Conservation (phyloP, 2,329 filamentous ascomycete genomes). For the Cadophora malorum region DNA sequence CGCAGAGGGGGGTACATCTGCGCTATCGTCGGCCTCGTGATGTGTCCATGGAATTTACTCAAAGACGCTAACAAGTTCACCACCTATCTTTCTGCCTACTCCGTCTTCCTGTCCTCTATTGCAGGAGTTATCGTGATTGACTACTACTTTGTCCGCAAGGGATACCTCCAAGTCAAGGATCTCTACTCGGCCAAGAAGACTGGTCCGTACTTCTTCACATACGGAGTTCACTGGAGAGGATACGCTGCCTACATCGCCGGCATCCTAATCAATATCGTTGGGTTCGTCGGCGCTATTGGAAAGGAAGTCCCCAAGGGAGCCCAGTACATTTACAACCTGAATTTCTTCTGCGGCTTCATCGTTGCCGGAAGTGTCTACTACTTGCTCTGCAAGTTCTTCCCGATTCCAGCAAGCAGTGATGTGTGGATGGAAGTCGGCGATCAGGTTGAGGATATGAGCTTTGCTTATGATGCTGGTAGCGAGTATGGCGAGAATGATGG, state of each 20-base stretch:
- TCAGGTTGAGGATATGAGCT: constrained; percentile 57
- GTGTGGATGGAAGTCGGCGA: constrained; percentile 79
- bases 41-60: constrained; percentile 87
- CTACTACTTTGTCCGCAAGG: constrained; percentile 81
- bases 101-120: constrained; percentile 91
- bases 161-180: constrained; percentile 79
- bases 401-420: constrained; percentile 76
- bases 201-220: constrained; percentile 76
- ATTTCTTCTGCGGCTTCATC: constrained; percentile 87
- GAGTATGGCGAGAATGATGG: constrained; percentile 34
- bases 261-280: constrained; percentile 89
- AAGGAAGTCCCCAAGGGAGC: constrained; percentile 75
- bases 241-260: constrained; percentile 84
- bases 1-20: constrained; percentile 88
- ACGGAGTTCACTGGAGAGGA: constrained; percentile 81
- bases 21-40: constrained; percentile 77
- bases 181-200: constrained; percentile 75
- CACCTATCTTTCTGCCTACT: constrained; percentile 90
- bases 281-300: constrained; percentile 84
- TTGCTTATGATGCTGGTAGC: constrained; percentile 37
- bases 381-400: constrained; percentile 69
- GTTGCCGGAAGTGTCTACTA: constrained; percentile 74
- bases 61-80: constrained; percentile 81
- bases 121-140: constrained; percentile 90
- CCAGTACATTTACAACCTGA: constrained; percentile 86